phyloP scores from a whole-genome alignment of 2,329 filamentous ascomycete genomes.

The Arthrobotrys sinensis region DNA sequence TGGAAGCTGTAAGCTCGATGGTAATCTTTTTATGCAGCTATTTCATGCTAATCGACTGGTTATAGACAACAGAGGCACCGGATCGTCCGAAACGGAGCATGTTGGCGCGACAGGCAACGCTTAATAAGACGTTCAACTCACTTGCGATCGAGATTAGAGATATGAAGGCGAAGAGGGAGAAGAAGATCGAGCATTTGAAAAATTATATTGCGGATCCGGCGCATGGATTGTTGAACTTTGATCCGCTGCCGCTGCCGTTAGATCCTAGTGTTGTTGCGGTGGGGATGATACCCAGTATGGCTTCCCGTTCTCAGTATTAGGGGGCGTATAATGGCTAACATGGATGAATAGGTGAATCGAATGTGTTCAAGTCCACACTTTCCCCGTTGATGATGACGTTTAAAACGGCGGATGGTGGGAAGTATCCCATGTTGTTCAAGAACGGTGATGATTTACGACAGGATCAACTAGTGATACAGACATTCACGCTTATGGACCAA shows the following conservation, averaged over 20 bases:
- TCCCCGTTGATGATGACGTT: slow-evolving; percentile 93
- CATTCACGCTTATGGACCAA: slow-evolving; percentile 98
- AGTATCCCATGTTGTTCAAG: slow-evolving; percentile 96
- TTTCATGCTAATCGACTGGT: not conserved
- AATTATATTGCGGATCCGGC: slow-evolving; percentile 87
- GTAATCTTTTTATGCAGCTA: not conserved
- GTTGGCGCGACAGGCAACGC: slow-evolving; percentile 87
- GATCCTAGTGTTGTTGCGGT: slow-evolving; percentile 86
- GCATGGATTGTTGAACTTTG: slow-evolving; percentile 86
- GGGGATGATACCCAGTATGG: slow-evolving; percentile 77
- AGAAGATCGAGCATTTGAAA: slow-evolving; percentile 88
- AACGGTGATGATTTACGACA: slow-evolving; percentile 95
- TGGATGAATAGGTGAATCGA: slow-evolving; percentile 77
- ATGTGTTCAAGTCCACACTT: slow-evolving; percentile 95
- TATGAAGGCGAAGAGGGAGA: slow-evolving; percentile 81
- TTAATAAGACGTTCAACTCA: slow-evolving; percentile 87
- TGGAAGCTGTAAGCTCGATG: slow-evolving; percentile 62
- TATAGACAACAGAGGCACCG: slow-evolving; percentile 45
- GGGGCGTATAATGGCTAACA: slow-evolving; percentile 4
- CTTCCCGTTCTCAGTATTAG: not conserved
- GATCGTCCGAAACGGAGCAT: slow-evolving; percentile 75
- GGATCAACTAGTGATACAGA: slow-evolving; percentile 96
- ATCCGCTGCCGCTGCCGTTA: slow-evolving; percentile 88
- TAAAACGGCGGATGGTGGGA: slow-evolving; percentile 81
- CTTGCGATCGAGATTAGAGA: slow-evolving; percentile 90